These are phyloP conservation scores for Hippophae rhamnoides DNA, from an alignment of 306 rosid species.

Conservation along the genomic window DNA sequence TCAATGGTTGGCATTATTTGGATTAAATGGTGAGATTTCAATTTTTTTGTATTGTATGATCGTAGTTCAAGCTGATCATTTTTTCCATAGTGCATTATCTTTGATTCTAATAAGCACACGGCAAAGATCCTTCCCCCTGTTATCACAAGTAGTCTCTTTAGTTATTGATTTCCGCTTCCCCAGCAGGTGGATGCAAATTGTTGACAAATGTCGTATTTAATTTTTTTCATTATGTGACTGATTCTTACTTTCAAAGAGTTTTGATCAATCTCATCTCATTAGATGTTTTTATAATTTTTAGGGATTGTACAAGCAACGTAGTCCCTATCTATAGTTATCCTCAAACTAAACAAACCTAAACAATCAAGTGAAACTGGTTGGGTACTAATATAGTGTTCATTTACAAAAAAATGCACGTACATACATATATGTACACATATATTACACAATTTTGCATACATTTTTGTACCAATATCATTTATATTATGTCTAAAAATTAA, in stretches of 20 bases:
- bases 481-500: too few relatives aligned
- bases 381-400: neutral
- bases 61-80: slow-evolving; percentile 14
- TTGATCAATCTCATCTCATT: too few relatives aligned
- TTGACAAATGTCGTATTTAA: neutral
- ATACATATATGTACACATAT: too few relatives aligned
- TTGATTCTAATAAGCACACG: slow-evolving; percentile 3
- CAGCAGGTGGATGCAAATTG: neutral
- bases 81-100: neutral
- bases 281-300: neutral
- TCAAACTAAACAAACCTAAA: too few relatives aligned
- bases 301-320: neutral
- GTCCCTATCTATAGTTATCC: neutral
- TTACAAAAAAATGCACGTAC: too few relatives aligned
- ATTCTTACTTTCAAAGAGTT: neutral
- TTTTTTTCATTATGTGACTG: neutral
- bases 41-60: slow-evolving; percentile 20
- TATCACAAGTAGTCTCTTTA: neutral
- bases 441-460: too few relatives aligned
- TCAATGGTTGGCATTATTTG: slow-evolving; percentile 16
- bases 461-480: too few relatives aligned
- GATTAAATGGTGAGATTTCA: slow-evolving; percentile 19
- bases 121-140: neutral
- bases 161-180: neutral
- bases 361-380: neutral